A percentile compares a stretch with the other conserved stretches of the same genome.
phyloP scores from a whole-genome alignment of 495 filamentous ascomycete species.

The Penicillium manginii region DNA sequence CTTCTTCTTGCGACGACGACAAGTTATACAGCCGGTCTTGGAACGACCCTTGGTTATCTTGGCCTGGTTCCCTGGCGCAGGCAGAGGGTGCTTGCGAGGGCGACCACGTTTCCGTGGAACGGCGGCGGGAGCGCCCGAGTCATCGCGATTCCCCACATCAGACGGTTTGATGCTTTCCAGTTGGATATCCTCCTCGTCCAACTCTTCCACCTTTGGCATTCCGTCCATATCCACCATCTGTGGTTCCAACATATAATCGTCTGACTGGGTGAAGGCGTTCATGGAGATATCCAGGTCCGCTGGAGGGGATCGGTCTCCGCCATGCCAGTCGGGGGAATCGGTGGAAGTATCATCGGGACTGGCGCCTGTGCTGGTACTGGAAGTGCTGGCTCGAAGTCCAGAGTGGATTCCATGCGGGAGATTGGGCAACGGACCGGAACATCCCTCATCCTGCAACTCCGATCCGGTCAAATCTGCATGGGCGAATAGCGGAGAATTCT shows the following conservation, averaged over 20 bases:
- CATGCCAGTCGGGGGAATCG: conserved; percentile 43
- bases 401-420: conserved; percentile 27
- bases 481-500: conserved; percentile 33
- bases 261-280: conserved; percentile 22
- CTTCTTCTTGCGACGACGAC: conserved; percentile 92
- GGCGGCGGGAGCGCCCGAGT: conserved; percentile 40
- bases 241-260: conserved; percentile 22
- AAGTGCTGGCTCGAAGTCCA: conserved; percentile 38
- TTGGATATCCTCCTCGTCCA: conserved; percentile 48
- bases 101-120: conserved; percentile 69
- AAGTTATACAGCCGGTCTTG: conserved; percentile 93
- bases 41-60: conserved; percentile 86
- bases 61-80: conserved; percentile 53
- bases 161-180: conserved; percentile 40
- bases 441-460: conserved; percentile 18
- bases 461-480: conserved; percentile 23
- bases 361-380: conserved; percentile 38
- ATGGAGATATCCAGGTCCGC: conserved; percentile 30
- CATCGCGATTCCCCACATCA: conserved; percentile 31
- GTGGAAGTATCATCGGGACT: conserved; percentile 44
- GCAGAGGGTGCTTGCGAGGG: conserved; percentile 80
- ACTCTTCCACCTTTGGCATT: conserved; percentile 48
- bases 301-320: conserved; percentile 30
- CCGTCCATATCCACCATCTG: conserved; percentile 28
- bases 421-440: conserved; percentile 25